These are phyloP conservation scores for Yamadazyma spencermartinsiae DNA, from an alignment of 1,139 yeast species.

Conservation along the genomic window DNA sequence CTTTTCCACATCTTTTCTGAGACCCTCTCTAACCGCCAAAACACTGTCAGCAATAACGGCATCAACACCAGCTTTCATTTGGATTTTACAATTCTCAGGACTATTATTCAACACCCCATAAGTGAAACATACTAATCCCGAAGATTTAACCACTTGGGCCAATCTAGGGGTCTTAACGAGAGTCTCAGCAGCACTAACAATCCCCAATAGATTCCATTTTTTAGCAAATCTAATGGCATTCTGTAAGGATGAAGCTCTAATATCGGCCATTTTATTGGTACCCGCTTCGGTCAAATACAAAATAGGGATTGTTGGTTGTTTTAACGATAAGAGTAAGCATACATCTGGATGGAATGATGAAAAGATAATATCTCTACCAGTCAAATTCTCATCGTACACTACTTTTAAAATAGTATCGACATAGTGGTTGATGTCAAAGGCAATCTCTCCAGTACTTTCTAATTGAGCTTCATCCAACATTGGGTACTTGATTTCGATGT, in stretches of 20 bases:
- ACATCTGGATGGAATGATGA: slow-evolving; percentile 96
- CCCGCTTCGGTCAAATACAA: slow-evolving; percentile 90
- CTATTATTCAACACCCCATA: slow-evolving; percentile 85
- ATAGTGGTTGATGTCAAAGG: slow-evolving; percentile 82
- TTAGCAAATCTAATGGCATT: slow-evolving; percentile 90
- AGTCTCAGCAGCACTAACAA: slow-evolving; percentile 87
- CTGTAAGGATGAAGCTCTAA: slow-evolving; percentile 84
- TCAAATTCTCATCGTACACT: slow-evolving; percentile 72
- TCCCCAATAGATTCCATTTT: slow-evolving; percentile 89
- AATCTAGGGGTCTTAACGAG: slow-evolving; percentile 84
- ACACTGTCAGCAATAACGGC: slow-evolving; percentile 97
- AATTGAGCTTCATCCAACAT: slow-evolving; percentile 90
- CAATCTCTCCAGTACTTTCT: slow-evolving; percentile 86
- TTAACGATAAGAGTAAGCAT: slow-evolving; percentile 79
- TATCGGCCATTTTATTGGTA: slow-evolving; percentile 79
- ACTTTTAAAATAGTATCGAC: slow-evolving; percentile 79
- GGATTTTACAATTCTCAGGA: slow-evolving; percentile 81
- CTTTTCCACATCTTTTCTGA: slow-evolving; percentile 40
- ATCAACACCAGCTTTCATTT: slow-evolving; percentile 93
- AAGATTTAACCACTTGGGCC: slow-evolving; percentile 83
- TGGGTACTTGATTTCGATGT: slow-evolving; percentile 93
- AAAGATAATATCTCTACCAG: slow-evolving; percentile 83
- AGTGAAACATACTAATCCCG: slow-evolving; percentile 91
- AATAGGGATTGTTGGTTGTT: slow-evolving; percentile 92
- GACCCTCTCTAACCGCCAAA: slow-evolving; percentile 84